Evolutionary conservation across 2,329 filamentous ascomycete genomes (phyloP).

Genomic region (Dactylellina cionopaga): DNA sequence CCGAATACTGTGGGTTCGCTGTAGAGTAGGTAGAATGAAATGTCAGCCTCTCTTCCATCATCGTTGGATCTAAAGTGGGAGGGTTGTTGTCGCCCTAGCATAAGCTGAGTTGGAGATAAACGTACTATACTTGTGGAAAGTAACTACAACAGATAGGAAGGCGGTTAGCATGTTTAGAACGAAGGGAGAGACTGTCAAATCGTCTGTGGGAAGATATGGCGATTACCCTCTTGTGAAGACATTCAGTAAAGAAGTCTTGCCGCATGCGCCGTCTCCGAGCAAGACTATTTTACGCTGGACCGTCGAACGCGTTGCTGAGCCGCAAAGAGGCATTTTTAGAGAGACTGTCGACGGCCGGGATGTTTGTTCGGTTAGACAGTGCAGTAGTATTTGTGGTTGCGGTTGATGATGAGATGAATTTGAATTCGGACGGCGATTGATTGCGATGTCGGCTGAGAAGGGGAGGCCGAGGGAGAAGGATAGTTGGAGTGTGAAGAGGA

Average conservation of each 20-base stretch:
- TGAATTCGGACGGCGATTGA: background rate
- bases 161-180: constrained; percentile 42
- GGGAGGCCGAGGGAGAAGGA: background rate
- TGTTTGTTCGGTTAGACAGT: background rate
- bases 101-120: constrained; percentile 64
- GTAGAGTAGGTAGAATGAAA: constrained; percentile 23
- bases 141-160: constrained; percentile 68
- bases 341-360: no score
- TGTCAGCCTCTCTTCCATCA: constrained; percentile 16
- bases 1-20: constrained; percentile 92
- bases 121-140: constrained; percentile 89
- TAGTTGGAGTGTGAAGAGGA: background rate
- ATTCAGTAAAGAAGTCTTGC: constrained; percentile 96
- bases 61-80: constrained; percentile 4
- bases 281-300: constrained; percentile 96
- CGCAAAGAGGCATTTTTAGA: constrained; percentile 69
- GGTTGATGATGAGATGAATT: background rate
- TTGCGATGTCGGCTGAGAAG: constrained; percentile 9
- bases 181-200: background rate
- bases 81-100: constrained; percentile 7
- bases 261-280: constrained; percentile 86
- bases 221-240: constrained; percentile 96
- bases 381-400: background rate
- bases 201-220: background rate
- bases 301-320: constrained; percentile 70